phyloP scores from a whole-genome alignment of 768 basidiomycete genomes.

The Tulasnella sp. region DNA sequence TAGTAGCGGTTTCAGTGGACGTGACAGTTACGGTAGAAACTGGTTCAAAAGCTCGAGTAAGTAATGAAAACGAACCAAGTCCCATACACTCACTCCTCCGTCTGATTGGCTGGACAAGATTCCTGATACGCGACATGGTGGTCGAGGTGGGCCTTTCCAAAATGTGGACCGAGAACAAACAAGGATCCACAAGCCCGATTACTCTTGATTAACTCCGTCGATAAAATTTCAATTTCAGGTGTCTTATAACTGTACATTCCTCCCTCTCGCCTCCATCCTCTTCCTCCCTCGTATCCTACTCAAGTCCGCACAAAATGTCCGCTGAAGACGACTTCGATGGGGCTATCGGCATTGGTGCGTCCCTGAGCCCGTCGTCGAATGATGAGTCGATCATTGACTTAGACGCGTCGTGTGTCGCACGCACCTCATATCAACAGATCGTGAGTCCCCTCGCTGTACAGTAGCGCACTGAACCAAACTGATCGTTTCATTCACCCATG shows the following conservation, averaged over 20 bases:
- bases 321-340: conserved; percentile 80
- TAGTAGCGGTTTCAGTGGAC: neutral
- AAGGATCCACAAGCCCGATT: too few species aligned
- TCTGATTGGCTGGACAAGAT: too few species aligned
- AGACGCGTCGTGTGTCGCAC: neutral
- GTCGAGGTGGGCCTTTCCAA: too few species aligned
- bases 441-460: conserved; percentile 7
- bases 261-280: too few species aligned
- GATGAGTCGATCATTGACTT: conserved; percentile 2
- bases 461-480: conserved; percentile 25
- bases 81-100: too few species aligned
- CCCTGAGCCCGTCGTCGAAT: neutral
- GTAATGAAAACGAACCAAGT: too few species aligned
- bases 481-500: neutral
- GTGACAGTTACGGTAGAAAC: conserved; percentile 1
- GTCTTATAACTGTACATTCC: too few species aligned
- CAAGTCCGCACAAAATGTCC: conserved; percentile 40
- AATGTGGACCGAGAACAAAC: too few species aligned
- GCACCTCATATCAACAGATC: neutral
- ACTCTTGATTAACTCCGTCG: too few species aligned
- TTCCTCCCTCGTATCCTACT: neutral
- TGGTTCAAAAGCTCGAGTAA: too few species aligned
- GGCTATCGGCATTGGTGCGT: conserved; percentile 81
- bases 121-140: too few species aligned
- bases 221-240: too few species aligned